Evolutionary conservation across 208 protist genomes (phyloP).

Genomic region (Trypanosoma grayi): DNA sequence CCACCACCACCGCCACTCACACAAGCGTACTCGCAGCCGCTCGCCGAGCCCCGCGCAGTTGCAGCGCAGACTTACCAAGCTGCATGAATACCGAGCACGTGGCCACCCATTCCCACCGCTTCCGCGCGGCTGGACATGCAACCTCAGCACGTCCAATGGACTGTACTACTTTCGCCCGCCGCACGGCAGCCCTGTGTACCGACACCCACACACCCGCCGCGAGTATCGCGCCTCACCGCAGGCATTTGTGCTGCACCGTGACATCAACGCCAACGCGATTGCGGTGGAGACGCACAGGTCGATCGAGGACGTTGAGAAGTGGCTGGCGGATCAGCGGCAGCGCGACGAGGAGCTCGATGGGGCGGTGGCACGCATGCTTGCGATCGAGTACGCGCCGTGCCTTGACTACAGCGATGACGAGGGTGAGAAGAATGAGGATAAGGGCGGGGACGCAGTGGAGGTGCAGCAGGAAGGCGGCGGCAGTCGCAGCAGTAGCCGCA

Average conservation of each 20-base stretch:
- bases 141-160: conserved; percentile 26
- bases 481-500: background rate
- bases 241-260: conserved; percentile 55
- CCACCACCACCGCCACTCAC: background rate
- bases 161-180: conserved; percentile 32
- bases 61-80: conserved; percentile 10
- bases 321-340: conserved; percentile 64
- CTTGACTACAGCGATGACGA: conserved; percentile 30
- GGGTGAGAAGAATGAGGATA: background rate
- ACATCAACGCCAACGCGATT: conserved; percentile 41
- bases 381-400: conserved; percentile 41
- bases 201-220: conserved; percentile 48
- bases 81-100: conserved; percentile 16
- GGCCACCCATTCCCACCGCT: conserved; percentile 24
- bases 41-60: background rate
- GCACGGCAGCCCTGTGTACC: conserved; percentile 12
- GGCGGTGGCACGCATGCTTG: conserved; percentile 49
- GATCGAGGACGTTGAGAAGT: conserved; percentile 48
- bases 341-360: conserved; percentile 54
- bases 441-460: background rate
- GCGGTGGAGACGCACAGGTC: conserved; percentile 23
- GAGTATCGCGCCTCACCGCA: conserved; percentile 70
- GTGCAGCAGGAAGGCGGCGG: background rate
- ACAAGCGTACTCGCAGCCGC: background rate
- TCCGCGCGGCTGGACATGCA: conserved; percentile 23